Conservation (phyloP, 202 grass and related monocot genomes). For the Panicum virgatum region DNA sequence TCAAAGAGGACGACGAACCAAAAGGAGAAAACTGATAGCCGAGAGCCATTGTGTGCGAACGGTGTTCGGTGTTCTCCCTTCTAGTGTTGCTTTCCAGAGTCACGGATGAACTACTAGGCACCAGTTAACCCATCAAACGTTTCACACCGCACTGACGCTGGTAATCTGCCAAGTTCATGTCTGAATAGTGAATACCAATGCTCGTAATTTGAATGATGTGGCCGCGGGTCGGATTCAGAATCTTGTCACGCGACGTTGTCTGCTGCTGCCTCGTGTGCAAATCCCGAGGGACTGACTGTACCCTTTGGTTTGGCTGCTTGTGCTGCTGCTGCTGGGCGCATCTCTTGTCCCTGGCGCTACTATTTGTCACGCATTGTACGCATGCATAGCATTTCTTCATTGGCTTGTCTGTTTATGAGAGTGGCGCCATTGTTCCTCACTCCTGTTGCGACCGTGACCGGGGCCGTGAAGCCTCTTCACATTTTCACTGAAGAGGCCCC, state of each 20-base stretch:
- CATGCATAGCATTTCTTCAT: not conserved
- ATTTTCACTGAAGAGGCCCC: not conserved
- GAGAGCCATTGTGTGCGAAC: not conserved
- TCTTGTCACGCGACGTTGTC: not conserved
- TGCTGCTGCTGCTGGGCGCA: not conserved
- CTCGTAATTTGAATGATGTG: not conserved
- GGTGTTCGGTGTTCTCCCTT: not conserved
- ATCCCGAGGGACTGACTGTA: not conserved
- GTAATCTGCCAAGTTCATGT: not conserved
- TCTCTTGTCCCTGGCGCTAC: not conserved
- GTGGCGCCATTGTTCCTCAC: not conserved
- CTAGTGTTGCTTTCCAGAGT: not conserved
- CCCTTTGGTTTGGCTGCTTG: not conserved
- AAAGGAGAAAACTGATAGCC: slow-evolving; percentile 45
- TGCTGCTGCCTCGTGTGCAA: not conserved
- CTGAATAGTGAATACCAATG: not conserved
- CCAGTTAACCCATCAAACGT: not conserved
- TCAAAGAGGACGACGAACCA: slow-evolving; percentile 59
- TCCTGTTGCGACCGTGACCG: slow-evolving; percentile 32
- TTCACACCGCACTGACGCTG: not conserved
- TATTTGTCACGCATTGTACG: slow-evolving; percentile 44
- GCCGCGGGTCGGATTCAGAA: not conserved
- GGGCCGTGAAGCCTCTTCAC: not conserved
- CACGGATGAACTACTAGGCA: not conserved
- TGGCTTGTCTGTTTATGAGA: slow-evolving; percentile 22